These are phyloP conservation scores for Tuber microsphaerosporum DNA, from an alignment of 495 filamentous ascomycete genomes.

Conservation along the genomic window DNA sequence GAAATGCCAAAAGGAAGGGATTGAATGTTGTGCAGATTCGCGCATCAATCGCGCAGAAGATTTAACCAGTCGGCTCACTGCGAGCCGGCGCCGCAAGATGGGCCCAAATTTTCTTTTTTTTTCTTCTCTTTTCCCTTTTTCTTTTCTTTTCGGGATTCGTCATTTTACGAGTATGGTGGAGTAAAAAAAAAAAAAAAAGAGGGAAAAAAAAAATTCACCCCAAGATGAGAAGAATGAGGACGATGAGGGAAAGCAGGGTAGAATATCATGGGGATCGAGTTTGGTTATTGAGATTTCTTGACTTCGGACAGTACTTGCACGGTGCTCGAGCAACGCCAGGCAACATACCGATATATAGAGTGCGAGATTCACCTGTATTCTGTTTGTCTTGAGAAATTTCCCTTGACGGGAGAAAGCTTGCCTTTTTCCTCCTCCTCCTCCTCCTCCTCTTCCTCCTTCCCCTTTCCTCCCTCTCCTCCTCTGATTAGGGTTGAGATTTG, in stretches of 20 bases:
- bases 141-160: neutral
- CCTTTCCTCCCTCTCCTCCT: neutral
- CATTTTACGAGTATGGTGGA: neutral
- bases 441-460: neutral
- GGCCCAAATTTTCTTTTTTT: neutral
- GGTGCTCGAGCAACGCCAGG: neutral
- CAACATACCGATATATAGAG: neutral
- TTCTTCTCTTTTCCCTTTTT: neutral
- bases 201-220: neutral
- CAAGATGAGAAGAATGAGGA: constrained; percentile 11
- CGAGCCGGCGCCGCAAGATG: neutral
- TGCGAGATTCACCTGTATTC: neutral
- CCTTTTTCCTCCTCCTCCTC: neutral
- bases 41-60: neutral
- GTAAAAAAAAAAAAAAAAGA: neutral
- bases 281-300: neutral
- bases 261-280: neutral
- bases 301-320: neutral
- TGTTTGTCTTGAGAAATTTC: neutral
- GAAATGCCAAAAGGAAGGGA: neutral
- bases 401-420: neutral
- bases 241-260: neutral
- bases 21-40: neutral
- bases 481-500: constrained; percentile 6
- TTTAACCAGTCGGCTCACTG: neutral